Evolutionary conservation across 208 protist species (phyloP), one percentile per base, ranked within the genome.

Genomic region (Leishmania martiniquensis): DNA sequence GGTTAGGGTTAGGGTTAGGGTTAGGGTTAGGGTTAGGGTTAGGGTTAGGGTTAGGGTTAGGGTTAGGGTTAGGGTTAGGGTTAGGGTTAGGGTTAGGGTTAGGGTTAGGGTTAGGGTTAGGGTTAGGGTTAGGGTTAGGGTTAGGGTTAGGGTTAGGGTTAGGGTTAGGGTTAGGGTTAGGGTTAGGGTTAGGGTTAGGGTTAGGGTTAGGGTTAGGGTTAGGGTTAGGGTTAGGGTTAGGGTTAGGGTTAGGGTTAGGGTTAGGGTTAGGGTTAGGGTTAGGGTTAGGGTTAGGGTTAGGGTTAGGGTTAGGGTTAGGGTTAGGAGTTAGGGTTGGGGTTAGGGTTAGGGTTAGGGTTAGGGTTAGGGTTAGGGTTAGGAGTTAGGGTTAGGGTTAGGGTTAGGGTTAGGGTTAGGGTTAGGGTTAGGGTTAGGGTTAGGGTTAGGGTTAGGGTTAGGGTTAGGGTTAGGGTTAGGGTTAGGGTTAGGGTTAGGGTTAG

Each of bases 281-380:
- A 7, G 9, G 2, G 45, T 49, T 4, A 1, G 1, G 45, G 45
- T 49, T 49, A 49, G 45, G 45, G 45, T 49, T 49, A 49, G 45
- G 45, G 45, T 49, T 49, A 49, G 45, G 45, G 45, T 49, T 49
- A 49, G 45, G 45, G 88, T 70, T 72, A 49, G 45, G 45, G 49
- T 52, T 52, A 52, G 49, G 49, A 15, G 54, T 59, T 59, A 59
- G 54, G 54, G 54, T 59, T 59, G 29, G 54, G 54, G 54, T 59
- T 59, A 59, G 54, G 54, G 54, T 59, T 59, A 59, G 54, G 54
- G 54, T 59, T 59, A 59, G 54, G 54, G 54, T 59, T 59, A 57
- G 52, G 22, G 52, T 57, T n/a, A 59, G 54, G 54, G 54, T 59
- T 59, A 59, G 54, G 54, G 54, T 59, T 59, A 59, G 54, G 54